Conservation (phyloP, 192 early-diverging fungal genomes). For the Podila verticillata region DNA sequence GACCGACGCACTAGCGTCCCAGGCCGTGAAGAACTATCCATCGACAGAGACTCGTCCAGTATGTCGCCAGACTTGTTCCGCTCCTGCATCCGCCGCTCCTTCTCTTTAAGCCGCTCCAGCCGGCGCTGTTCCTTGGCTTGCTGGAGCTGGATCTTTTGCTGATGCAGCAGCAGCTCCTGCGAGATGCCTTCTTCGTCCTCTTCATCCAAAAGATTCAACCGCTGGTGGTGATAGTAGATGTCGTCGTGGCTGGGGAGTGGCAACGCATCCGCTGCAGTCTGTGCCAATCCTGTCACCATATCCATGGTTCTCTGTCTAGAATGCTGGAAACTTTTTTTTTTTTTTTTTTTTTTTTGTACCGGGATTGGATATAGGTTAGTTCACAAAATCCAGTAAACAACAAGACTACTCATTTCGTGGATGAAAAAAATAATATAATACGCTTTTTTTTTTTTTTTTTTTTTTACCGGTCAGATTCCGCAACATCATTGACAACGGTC, state of each 20-base stretch:
- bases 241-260: constrained; percentile 47
- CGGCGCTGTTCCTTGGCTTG: constrained; percentile 33
- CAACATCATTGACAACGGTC: constrained; percentile 41
- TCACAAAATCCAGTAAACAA: neutral
- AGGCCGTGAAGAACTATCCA: neutral
- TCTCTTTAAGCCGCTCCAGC: constrained; percentile 7
- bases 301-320: constrained; percentile 43
- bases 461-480: constrained; percentile 41
- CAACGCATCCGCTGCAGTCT: constrained; percentile 38
- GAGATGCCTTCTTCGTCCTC: constrained; percentile 17
- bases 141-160: constrained; percentile 19
- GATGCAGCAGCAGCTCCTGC: constrained; percentile 1
- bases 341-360: too few species aligned
- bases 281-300: constrained; percentile 45
- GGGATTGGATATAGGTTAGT: neutral
- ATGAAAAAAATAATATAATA: neutral
- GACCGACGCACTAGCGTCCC: constrained; percentile 21
- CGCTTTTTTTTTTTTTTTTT: too few species aligned
- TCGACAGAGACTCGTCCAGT: neutral
- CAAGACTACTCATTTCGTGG: neutral
- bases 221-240: constrained; percentile 48
- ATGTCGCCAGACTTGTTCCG: neutral
- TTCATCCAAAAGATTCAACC: constrained; percentile 40
- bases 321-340: constrained; percentile 33
- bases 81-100: constrained; percentile 6